Percentiles rank a stretch among this genome's conserved stretches.
Evolutionary conservation across 768 basidiomycete genomes (phyloP).

Genomic region (Naematelia encephala): DNA sequence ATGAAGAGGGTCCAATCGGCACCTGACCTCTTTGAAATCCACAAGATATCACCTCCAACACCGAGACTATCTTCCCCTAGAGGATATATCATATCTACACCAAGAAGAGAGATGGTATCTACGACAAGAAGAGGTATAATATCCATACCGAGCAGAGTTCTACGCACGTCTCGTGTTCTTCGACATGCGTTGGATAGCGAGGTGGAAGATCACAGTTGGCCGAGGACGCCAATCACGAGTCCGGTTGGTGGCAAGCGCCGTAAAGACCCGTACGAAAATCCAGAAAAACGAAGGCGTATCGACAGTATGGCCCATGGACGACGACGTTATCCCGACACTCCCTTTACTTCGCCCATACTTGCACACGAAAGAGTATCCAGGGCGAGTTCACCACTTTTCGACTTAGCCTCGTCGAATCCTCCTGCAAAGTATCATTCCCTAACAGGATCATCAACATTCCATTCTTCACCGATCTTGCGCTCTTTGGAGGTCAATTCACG

Average conservation of each 20-base stretch:
- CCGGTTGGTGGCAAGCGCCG: too few species aligned
- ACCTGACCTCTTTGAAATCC: conserved; percentile 14
- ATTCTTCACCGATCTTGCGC: too few species aligned
- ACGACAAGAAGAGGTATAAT: neutral
- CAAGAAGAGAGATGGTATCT: too few species aligned
- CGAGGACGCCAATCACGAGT: neutral
- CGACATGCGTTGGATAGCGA: neutral
- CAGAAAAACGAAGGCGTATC: neutral
- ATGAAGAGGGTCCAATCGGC: conserved; percentile 14
- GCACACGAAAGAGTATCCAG: too few species aligned
- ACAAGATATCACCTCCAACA: conserved; percentile 20
- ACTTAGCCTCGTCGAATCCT: too few species aligned
- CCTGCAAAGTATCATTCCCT: too few species aligned
- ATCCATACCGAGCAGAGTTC: neutral
- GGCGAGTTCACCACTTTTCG: too few species aligned
- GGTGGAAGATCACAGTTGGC: neutral
- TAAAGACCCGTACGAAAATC: too few species aligned
- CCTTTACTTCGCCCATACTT: neutral
- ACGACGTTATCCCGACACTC: neutral
- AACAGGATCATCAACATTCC: too few species aligned
- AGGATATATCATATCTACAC: neutral
- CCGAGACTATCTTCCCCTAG: neutral
- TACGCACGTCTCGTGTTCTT: neutral
- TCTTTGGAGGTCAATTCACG: too few species aligned
- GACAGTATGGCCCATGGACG: neutral